These are phyloP conservation scores for Croton setiger DNA, from an alignment of 441 rosid species.

Conservation along the genomic window DNA sequence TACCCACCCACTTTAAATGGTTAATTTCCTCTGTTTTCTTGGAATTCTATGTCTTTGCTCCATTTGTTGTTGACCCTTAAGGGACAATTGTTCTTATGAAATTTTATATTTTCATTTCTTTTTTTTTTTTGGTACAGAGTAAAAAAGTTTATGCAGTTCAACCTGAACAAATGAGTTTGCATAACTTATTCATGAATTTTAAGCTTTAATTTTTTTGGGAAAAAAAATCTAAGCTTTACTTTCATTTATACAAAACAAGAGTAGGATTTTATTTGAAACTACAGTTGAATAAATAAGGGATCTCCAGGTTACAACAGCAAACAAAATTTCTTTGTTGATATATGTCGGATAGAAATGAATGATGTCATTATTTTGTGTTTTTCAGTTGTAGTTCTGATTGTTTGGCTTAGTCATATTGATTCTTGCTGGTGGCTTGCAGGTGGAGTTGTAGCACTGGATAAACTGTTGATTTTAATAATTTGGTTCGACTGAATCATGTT, in stretches of 20 bases:
- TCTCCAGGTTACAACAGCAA: neutral
- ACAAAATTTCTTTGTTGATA: neutral
- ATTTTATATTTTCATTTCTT: neutral
- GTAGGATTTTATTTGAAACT: neutral
- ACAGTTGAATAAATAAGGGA: neutral
- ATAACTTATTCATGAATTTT: too few relatives aligned
- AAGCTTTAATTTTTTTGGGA: too few relatives aligned
- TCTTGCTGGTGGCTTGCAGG: conserved; percentile 18
- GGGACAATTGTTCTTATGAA: neutral
- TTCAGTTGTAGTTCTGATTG: neutral
- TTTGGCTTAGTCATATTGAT: neutral
- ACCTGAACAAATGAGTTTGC: too few relatives aligned
- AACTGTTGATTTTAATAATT: neutral
- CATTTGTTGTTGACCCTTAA: neutral
- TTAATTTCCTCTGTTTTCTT: neutral
- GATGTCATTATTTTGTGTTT: conserved; percentile 10
- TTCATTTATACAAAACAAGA: too few relatives aligned
- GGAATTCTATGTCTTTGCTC: neutral
- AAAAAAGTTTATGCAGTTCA: too few relatives aligned
- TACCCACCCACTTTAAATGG: neutral
- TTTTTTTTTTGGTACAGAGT: too few relatives aligned
- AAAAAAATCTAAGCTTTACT: too few relatives aligned
- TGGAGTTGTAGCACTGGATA: neutral
- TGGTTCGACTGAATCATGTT: conserved; percentile 4
- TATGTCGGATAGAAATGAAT: neutral